Base-by-base conservation (phyloP, 2,329 filamentous ascomycete genomes). In the Botryotinia convoluta region DNA sequence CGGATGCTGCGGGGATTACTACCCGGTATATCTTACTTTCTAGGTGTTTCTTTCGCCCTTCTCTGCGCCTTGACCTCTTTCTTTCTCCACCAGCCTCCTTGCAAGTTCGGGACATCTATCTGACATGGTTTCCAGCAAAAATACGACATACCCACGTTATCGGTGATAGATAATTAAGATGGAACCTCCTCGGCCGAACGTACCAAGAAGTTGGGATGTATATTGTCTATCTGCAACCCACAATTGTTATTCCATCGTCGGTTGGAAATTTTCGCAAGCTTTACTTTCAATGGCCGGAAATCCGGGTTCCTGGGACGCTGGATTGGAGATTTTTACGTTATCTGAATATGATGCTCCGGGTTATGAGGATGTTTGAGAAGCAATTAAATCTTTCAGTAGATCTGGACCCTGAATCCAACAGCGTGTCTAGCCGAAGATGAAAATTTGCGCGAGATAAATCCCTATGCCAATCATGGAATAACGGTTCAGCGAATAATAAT, bases 1-100 rank as follows among this genome's bases (percentile, higher is more conserved):
- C 32, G 64, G 64, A 48, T 68, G 35, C 65, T 37, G 44, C 29
- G 6, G n/a, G 65, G 35, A 18, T 39, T 26, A n/a, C 10, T 5
- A 32, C 35, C 35, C 32, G 32, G 14, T 1, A 29, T 39, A 39
- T 54, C 64, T 29, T 54, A 54, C 5, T 54, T 16, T 8, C 51
- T 16, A 29, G 26, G 20, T 62, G 22, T 16, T 45, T 45, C 42
- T 65, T n/a, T 65, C 29, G 8, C 29, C 26, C 32, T 65, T 35
- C 10, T 35, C 12, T 54, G 32, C 64, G 64, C 64, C 64, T 39
- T 67, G 45, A 54, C 64, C 64, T 54, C 45, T 67, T 68, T 68
- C 35, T 26, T 29, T 42, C 64, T 51, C 64, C 45, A 67, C 45
- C 22, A 42, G n/a, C 45, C 26, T 39, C 22, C 22, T 29, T 54